Base-by-base conservation (phyloP, 306 rosid species). In the Hippophae gyantsensis region DNA sequence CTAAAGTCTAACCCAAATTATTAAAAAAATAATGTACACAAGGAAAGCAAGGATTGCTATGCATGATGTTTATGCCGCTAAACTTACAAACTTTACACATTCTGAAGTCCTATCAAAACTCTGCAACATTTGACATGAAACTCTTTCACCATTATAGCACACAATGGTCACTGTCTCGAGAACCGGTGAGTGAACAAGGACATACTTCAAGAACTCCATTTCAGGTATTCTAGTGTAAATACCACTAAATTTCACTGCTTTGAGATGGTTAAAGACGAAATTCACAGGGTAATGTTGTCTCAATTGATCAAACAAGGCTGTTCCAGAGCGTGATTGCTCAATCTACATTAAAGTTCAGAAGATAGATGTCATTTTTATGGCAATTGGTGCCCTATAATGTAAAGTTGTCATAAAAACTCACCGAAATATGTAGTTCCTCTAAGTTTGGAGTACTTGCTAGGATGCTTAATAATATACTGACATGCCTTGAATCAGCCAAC, bases 381-480 rank as follows among this genome's bases (percentile, higher is more conserved):
- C 6, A 55, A 48, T 26, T 13, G 26, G 42, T 48, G 44, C 40
- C 54, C 13, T 54, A 32, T n/a, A 54, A 11, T 40, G 9, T 14
- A 25, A 60, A 61, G 41, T 60, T 10, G 52, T 9, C 47, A 4
- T 42, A 49, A 49, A 7, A 58, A 72, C 77, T 61, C 42, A 72
- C 77, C 12, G 67, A 66, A 43, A 72, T 48, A 8, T 10, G 14
- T 42, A 66, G 68, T 49, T 72, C 50, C 67, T 65, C 77, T 26
- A 72, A 61, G 48, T 60, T 72, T 60, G 76, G 71, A 61, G 71
- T 67, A 56, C 71, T 65, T 55, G 46, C 43, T 12, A 65, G 55
- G n/a, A 72, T n/a, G 59, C 67, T 53, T 46, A 72, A 13, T 5
- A 42, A 42, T 25, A 60, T 48, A 57, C 25, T 26, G 48, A 65